Percentiles rank a stretch among this genome's conserved stretches.
phyloP scores from a whole-genome alignment of 306 rosid species.

The Sophora flavescens region DNA sequence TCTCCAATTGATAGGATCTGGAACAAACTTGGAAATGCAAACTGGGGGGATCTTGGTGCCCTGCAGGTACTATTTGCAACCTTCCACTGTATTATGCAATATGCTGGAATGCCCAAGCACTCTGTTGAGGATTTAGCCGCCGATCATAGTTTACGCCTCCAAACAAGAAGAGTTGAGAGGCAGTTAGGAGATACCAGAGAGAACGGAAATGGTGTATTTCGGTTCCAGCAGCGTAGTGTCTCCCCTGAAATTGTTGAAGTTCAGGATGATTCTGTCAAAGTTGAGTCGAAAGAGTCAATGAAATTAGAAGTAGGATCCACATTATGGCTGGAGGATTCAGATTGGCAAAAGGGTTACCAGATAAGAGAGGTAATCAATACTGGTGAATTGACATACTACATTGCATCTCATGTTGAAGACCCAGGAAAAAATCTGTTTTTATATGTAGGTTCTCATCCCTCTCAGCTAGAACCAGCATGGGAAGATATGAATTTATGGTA shows the following conservation, averaged over 20 bases:
- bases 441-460: constrained; percentile 88
- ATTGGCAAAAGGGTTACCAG: constrained; percentile 83
- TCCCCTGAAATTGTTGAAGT: constrained; percentile 98
- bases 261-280: constrained; percentile 69
- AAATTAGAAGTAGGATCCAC: constrained; percentile 83
- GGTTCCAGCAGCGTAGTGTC: constrained; percentile 73
- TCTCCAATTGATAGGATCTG: constrained; percentile 92
- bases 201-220: constrained; percentile 79
- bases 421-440: constrained; percentile 77
- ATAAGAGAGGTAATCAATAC: constrained; percentile 69
- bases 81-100: constrained; percentile 82
- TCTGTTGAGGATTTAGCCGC: constrained; percentile 95
- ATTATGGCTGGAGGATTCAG: constrained; percentile 92
- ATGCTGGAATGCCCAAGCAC: constrained; percentile 88
- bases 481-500: constrained; percentile 98
- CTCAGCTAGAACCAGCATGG: constrained; percentile 97
- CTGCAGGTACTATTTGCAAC: constrained; percentile 92
- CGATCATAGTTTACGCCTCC: constrained; percentile 96
- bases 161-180: constrained; percentile 88
- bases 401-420: constrained; percentile 85
- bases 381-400: constrained; percentile 66
- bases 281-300: constrained; percentile 76
- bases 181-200: constrained; percentile 70
- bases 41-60: constrained; percentile 93
- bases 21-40: constrained; percentile 98